Base-by-base conservation (phyloP, 345 rosid species). In the Pugionium dolabratum region DNA sequence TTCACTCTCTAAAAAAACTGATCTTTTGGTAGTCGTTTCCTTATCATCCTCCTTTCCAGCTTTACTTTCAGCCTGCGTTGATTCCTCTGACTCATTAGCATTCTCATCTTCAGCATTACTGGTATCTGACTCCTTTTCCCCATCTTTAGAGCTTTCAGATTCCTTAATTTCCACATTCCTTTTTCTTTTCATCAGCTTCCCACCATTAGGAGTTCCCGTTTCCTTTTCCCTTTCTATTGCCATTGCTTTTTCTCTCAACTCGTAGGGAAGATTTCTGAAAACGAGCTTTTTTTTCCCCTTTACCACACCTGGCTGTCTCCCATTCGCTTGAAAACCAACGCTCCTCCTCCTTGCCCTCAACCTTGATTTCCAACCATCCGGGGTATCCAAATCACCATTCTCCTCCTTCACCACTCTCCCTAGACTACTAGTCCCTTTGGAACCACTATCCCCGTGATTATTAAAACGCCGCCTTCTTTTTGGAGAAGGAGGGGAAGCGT, bases 401-500 rank as follows among this genome's bases (percentile, higher is more conserved):
- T 70, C 84, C 62, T 78, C 82, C 67, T 67, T 57, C 25, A 9
- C 63, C 49, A 50, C 65, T 58, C 69, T 75, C 43, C 53, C 50
- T 49, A 43, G 9, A 30, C 69, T 43, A 52, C 66, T 44, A 54
- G 18, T 64, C 61, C 54, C 72, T 39, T 50, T 57, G 49, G 35
- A 64, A 60, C 65, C 39, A 28, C 45, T 55, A 39, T 25, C 62
- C 54, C 71, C 76, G 50, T 33, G 77, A 67, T 63, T 80, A 47
- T 66, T 68, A 26, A 50, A 44, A 72, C 69, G 85, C 31, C 43
- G 72, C 77, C 89, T 73, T 79, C 75, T 90, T 82, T 76, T 90
- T 3, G 75, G 78, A 1, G 96, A 92, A 5, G 84, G 75, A 49
- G 98, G 96, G 3, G 97, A 93, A 18, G 76, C 90, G 76, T 93